Evolutionary conservation across 257 asterid species (phyloP).

Genomic region (Lycium barbarum): DNA sequence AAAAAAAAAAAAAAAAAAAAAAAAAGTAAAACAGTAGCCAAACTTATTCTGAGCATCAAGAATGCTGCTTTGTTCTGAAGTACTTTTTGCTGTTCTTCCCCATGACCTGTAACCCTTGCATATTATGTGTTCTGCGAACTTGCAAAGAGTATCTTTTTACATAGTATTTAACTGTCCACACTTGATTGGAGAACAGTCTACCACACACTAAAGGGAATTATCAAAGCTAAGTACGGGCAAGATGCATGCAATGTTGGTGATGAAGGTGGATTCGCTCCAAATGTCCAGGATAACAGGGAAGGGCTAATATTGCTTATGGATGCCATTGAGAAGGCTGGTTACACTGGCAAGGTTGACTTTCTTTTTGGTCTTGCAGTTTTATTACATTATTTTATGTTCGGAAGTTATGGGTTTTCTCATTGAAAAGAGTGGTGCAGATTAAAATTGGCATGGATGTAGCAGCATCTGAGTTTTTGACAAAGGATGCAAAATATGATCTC

Average conservation of each 20-base stretch:
- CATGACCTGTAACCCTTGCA: conserved; percentile 1
- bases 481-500: conserved; percentile 88
- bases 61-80: background rate
- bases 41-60: background rate
- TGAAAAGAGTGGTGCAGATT: conserved; percentile 57
- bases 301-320: conserved; percentile 90
- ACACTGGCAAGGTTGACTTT: conserved; percentile 74
- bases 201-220: conserved; percentile 90
- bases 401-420: conserved; percentile 25
- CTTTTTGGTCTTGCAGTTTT: conserved; percentile 22
- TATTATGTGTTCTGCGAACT: conserved; percentile 6
- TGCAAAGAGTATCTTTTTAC: background rate
- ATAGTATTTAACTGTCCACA: conserved; percentile 11
- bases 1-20: too few relatives aligned
- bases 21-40: background rate
- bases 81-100: background rate
- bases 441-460: conserved; percentile 99
- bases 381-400: background rate
- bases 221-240: conserved; percentile 96
- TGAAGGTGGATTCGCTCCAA: conserved; percentile 99
- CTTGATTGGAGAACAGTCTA: conserved; percentile 63
- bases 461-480: conserved; percentile 91
- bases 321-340: conserved; percentile 96
- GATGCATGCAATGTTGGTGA: conserved; percentile 99
- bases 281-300: conserved; percentile 96